Evolutionary conservation across 1,284 basidiomycete species (phyloP), one percentile per base, ranked within the genome.

Genomic region (Marasmius oreades): DNA sequence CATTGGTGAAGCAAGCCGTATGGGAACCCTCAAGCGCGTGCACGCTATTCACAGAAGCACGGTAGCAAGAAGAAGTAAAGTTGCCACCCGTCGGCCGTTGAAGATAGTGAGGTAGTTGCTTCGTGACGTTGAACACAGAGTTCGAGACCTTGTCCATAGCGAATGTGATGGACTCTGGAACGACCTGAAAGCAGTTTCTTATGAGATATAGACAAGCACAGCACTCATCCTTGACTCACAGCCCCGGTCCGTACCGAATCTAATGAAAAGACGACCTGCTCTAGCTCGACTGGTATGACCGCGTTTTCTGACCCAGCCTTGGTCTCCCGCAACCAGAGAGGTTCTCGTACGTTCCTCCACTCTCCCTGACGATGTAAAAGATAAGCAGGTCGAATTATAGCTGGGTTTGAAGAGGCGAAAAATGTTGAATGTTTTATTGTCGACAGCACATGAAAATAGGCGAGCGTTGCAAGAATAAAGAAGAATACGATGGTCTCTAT

Each of bases 401-500:
- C 23, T 3, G 77, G 71, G 36, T 77, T 71, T 1, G 77, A 68
- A 1, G 84, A 75, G 0, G 82, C 81, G 57, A 89, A 79, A 71
- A 89, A 88, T 0, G 82, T 74, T 0, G 85, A 87, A 64, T 88
- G 81, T 60, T 93, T 93, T 69, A 95, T 88, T 45, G 92, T 90
- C 60, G 85, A 84, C 56, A 98, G 81, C 60, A 96, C 81, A 70
- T 95, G 92, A 70, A 97, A 95, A 73, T 97, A 97, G 51, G 90
- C 88, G 43, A 97, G 81, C 2, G 95, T 97, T 34, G 90, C 90
- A 59, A 94, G 71, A 67, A 95, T 84, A 69, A 88, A 92, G 73
- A 92, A 89, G 67, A 86, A 83, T 55, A 96, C 93, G 63, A 96
- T 92, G 22, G 90, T 88, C 70, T 98, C 95, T 56, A 88, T 88